Evolutionary conservation across 441 rosid species (phyloP).

Genomic region (Capsella rubella): DNA sequence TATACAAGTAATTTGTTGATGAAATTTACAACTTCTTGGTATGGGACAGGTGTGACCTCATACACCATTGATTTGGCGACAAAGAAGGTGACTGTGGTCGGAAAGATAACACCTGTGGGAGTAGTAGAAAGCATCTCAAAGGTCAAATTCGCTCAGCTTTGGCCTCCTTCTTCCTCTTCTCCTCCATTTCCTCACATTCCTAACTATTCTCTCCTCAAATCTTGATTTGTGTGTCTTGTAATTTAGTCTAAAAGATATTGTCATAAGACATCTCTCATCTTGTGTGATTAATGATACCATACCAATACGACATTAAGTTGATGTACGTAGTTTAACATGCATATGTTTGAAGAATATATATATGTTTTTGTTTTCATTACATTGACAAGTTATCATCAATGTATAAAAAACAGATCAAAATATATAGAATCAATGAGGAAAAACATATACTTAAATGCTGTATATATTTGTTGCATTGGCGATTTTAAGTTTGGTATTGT

Average conservation of each 20-base stretch:
- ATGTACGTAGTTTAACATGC: slow-evolving; percentile 3
- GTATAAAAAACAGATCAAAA: background rate
- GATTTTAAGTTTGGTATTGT: too few species aligned
- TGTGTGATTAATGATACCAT: background rate
- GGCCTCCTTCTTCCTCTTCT: slow-evolving; percentile 65
- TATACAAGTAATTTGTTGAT: slow-evolving; percentile 1
- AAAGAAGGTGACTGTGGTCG: slow-evolving; percentile 87
- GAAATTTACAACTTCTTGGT: slow-evolving; percentile 31
- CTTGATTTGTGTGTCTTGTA: slow-evolving; percentile 9
- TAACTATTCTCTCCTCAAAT: slow-evolving; percentile 29
- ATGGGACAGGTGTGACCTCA: slow-evolving; percentile 73
- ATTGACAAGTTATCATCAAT: background rate
- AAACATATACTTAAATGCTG: too few species aligned
- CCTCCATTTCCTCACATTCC: slow-evolving; percentile 49
- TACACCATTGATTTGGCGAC: slow-evolving; percentile 76
- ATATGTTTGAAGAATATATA: slow-evolving; percentile 9
- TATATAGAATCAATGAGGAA: too few species aligned
- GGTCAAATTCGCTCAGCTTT: slow-evolving; percentile 86
- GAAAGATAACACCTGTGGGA: slow-evolving; percentile 73
- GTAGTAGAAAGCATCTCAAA: slow-evolving; percentile 70
- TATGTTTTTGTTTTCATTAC: background rate
- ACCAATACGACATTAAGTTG: slow-evolving; percentile 30
- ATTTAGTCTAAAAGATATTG: slow-evolving; percentile 3
- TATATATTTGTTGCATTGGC: too few species aligned
- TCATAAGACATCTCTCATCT: background rate